A percentile compares a stretch with the other conserved stretches of the same genome.
Evolutionary conservation across 208 protist genomes (phyloP).

Genomic region (Trypanosoma grayi): DNA sequence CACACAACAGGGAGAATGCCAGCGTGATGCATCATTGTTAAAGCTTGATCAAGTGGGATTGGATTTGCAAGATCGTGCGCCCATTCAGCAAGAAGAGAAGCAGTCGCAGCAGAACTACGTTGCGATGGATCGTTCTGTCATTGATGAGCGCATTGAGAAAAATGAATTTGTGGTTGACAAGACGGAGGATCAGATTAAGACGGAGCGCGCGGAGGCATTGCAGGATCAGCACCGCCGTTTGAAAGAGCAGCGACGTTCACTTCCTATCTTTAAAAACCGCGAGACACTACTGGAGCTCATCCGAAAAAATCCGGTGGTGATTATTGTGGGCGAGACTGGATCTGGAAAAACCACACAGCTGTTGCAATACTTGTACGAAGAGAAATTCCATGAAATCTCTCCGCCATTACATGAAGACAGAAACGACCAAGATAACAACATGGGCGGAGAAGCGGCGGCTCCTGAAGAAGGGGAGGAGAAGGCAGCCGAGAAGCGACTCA

Average conservation of each 20-base stretch:
- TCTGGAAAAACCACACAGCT: constrained; percentile 93
- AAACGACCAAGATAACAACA: neutral
- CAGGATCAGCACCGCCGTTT: constrained; percentile 31
- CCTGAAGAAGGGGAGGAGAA: constrained; percentile 19
- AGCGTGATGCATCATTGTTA: neutral
- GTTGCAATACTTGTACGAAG: constrained; percentile 89
- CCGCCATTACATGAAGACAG: neutral
- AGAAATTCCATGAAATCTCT: constrained; percentile 51
- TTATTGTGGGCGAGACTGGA: constrained; percentile 94
- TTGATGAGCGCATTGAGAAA: constrained; percentile 53
- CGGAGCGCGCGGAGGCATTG: constrained; percentile 41
- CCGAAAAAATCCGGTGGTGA: constrained; percentile 65
- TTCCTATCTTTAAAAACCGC: constrained; percentile 95
- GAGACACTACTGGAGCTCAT: constrained; percentile 88
- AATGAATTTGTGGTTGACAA: constrained; percentile 72
- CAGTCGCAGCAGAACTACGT: constrained; percentile 62
- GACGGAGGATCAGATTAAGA: constrained; percentile 57
- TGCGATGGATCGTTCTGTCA: constrained; percentile 45
- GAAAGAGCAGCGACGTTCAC: constrained; percentile 56
- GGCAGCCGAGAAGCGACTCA: constrained; percentile 49
- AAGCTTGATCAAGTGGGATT: constrained; percentile 6
- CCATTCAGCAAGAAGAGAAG: neutral
- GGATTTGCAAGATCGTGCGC: neutral
- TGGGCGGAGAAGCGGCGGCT: neutral
- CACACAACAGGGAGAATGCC: neutral